These are phyloP conservation scores for Termitomyces sp. DNA, from an alignment of 768 basidiomycete species.

Conservation along the genomic window DNA sequence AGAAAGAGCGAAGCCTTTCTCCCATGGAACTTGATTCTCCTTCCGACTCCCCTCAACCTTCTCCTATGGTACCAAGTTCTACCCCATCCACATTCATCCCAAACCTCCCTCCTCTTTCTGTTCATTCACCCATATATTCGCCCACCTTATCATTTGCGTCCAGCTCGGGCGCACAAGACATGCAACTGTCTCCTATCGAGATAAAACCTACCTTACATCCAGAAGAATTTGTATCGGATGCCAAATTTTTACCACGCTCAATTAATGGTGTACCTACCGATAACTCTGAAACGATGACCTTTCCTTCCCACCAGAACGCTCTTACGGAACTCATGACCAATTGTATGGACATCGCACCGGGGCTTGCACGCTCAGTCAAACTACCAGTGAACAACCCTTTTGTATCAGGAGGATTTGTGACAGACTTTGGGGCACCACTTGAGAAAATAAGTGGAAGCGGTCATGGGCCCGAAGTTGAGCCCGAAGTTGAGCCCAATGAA, in stretches of 20 bases:
- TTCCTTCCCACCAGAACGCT: neutral
- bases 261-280: neutral
- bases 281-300: neutral
- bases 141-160: conserved; percentile 19
- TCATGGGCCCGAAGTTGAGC: neutral
- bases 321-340: neutral
- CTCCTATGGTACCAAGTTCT: conserved; percentile 4
- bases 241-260: neutral
- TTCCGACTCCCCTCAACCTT: conserved; percentile 25
- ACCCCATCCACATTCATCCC: conserved; percentile 1
- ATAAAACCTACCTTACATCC: neutral
- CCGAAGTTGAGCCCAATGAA: neutral
- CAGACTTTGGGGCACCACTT: conserved; percentile 30
- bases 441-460: neutral
- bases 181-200: conserved; percentile 19
- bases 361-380: conserved; percentile 6
- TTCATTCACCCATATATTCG: conserved; percentile 14
- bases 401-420: conserved; percentile 44
- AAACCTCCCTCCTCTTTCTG: neutral
- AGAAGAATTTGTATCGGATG: neutral
- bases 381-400: conserved; percentile 33
- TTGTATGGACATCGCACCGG: neutral
- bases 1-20: conserved; percentile 41
- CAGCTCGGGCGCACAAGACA: conserved; percentile 19
- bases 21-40: conserved; percentile 59